phyloP scores from a whole-genome alignment of 2,329 filamentous ascomycete genomes.

The Penicillium sp. region DNA sequence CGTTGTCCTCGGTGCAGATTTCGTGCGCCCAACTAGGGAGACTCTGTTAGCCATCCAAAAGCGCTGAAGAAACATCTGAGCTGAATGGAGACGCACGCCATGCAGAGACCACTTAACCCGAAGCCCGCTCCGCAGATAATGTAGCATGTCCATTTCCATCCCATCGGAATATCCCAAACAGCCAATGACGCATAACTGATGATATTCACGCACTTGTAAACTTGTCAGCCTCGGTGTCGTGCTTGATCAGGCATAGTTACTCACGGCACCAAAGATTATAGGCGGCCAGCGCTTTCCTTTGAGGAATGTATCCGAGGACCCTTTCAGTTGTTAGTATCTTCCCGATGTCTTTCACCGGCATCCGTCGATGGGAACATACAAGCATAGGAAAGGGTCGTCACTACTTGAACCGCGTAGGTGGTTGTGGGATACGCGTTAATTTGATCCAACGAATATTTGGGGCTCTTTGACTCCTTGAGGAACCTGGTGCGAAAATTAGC shows the following conservation, averaged over 20 bases:
- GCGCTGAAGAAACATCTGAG: too few species aligned
- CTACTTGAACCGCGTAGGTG: conserved; percentile 53
- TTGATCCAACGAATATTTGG: conserved; percentile 46
- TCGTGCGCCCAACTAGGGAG: conserved; percentile 56
- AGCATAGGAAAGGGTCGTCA: conserved; percentile 61
- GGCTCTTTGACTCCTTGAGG: conserved; percentile 38
- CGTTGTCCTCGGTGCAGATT: conserved; percentile 56
- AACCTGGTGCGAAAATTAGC: conserved; percentile 19
- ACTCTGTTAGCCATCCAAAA: too few species aligned
- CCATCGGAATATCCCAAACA: conserved; percentile 50
- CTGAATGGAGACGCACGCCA: conserved; percentile 49
- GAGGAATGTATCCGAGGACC: conserved; percentile 62
- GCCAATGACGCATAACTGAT: conserved; percentile 47
- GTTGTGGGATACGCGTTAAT: conserved; percentile 60
- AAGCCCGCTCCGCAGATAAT: conserved; percentile 52
- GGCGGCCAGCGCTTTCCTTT: conserved; percentile 61
- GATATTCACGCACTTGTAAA: conserved; percentile 36
- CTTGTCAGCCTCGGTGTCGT: background rate
- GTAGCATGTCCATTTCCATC: conserved; percentile 64
- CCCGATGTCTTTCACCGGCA: too few species aligned
- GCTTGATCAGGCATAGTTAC: conserved; percentile 44
- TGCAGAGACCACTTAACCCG: conserved; percentile 50
- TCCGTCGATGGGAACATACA: conserved; percentile 40
- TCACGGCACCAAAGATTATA: conserved; percentile 56
- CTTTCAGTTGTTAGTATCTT: too few species aligned